Conservation (phyloP, 768 basidiomycete genomes). For the Podaxis rugospora region DNA sequence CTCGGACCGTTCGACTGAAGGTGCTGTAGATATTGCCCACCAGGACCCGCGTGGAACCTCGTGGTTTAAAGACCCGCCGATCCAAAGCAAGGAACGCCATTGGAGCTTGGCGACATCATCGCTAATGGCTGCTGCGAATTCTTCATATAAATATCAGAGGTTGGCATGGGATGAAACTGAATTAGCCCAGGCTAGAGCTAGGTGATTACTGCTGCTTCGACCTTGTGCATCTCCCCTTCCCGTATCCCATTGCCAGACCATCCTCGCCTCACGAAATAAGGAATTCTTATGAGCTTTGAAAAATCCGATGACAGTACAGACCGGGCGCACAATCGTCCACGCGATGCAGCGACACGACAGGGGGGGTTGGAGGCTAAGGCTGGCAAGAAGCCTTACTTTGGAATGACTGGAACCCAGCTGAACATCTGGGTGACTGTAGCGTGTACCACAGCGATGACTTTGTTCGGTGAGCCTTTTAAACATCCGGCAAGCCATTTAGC, state of each 20-base stretch:
- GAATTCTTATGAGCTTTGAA: conserved; percentile 8
- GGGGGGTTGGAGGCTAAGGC: not conserved
- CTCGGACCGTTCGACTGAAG: not conserved
- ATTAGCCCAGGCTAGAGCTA: conserved; percentile 1
- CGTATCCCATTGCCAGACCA: not conserved
- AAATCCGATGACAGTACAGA: conserved; percentile 2
- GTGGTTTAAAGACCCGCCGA: not conserved
- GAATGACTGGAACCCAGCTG: conserved; percentile 38
- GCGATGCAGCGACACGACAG: not conserved
- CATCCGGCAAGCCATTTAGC: not conserved
- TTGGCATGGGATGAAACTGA: conserved; percentile 6
- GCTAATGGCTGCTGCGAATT: conserved; percentile 5
- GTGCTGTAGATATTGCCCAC: not conserved
- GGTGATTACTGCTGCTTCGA: not conserved
- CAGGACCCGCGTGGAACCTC: not conserved
- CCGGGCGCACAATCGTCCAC: not conserved
- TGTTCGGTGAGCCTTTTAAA: conserved; percentile 33
- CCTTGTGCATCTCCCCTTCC: not conserved
- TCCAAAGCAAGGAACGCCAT: not conserved
- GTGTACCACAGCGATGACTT: conserved; percentile 47
- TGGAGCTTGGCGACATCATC: conserved; percentile 5
- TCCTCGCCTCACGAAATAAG: not conserved
- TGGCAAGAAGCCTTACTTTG: conserved; percentile 31
- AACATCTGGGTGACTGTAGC: conserved; percentile 46
- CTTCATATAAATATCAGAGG: conserved; percentile 7